A percentile compares a stretch with the other conserved stretches of the same genome.
These are phyloP conservation scores for Kodamaea leandrae DNA, from an alignment of 805 yeast genomes.

Conservation along the genomic window DNA sequence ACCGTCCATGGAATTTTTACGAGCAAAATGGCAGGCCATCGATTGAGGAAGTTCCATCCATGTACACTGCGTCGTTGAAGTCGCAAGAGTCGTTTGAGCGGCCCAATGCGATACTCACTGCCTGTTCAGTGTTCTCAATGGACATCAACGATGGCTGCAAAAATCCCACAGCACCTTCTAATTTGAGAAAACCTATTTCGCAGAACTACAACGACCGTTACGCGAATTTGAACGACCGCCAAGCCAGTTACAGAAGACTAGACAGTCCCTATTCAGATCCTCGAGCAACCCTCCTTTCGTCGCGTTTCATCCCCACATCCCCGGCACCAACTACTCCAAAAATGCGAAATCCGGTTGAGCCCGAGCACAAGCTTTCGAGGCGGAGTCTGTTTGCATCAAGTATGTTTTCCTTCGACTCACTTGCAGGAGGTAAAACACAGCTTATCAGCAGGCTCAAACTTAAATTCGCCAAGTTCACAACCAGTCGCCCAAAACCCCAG, in stretches of 20 bases:
- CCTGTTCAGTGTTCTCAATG: constrained; percentile 1
- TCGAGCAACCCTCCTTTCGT: no score
- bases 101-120: background rate
- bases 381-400: constrained; percentile 1
- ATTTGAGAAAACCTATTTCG: no score
- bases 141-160: constrained; percentile 1
- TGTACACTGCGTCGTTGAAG: background rate
- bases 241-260: no score
- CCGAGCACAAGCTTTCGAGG: background rate
- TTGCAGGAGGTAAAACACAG: background rate
- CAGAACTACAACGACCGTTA: no score
- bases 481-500: no score
- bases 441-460: background rate
- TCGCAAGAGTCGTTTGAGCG: background rate
- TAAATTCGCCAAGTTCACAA: background rate
- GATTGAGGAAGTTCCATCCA: background rate
- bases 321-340: background rate
- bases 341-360: background rate
- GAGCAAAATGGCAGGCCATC: background rate
- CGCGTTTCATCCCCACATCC: background rate
- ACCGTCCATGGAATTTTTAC: background rate
- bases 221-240: no score
- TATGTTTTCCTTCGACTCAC: background rate
- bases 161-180: no score
- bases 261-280: no score